Evolutionary conservation across 805 yeast genomes (phyloP).

Genomic region (Cyberlindnera maritima): DNA sequence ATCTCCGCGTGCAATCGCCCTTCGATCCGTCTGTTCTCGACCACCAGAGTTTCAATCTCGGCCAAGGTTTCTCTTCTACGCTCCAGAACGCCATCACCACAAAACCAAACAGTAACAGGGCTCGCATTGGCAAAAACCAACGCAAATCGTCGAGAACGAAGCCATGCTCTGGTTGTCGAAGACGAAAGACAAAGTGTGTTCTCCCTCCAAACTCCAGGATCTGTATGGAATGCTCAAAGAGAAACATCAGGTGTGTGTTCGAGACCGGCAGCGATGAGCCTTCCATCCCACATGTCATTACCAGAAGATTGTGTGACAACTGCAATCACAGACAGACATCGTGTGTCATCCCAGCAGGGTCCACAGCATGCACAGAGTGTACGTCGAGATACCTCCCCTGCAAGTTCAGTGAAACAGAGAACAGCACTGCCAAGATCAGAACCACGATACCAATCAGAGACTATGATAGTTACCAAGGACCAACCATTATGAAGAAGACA

Average conservation of each 20-base stretch:
- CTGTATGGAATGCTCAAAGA: slow-evolving; percentile 20
- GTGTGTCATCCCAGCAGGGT: slow-evolving; percentile 22
- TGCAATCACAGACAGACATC: slow-evolving; percentile 25
- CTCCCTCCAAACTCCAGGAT: slow-evolving; percentile 6
- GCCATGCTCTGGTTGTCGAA: slow-evolving; percentile 38
- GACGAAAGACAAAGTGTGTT: slow-evolving; percentile 30
- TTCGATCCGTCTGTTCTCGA: slow-evolving; percentile 11
- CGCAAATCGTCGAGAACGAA: slow-evolving; percentile 27
- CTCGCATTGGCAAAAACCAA: slow-evolving; percentile 2
- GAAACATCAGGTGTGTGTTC: slow-evolving; percentile 16
- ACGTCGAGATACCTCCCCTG: slow-evolving; percentile 25
- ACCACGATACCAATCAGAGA: slow-evolving; percentile 27
- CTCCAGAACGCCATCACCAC: slow-evolving; percentile 18
- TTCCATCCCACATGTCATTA: not conserved
- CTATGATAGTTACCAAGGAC: slow-evolving; percentile 28
- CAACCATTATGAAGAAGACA: slow-evolving; percentile 29
- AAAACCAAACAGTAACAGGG: slow-evolving; percentile 5
- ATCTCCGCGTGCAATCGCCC: slow-evolving; percentile 8
- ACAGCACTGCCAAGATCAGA: slow-evolving; percentile 18
- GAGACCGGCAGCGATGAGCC: slow-evolving; percentile 8
- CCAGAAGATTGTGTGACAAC: slow-evolving; percentile 19
- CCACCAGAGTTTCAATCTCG: slow-evolving; percentile 13
- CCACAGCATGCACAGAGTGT: slow-evolving; percentile 24
- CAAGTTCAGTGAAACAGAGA: slow-evolving; percentile 18
- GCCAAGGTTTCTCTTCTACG: slow-evolving; percentile 10